Base-by-base conservation (phyloP, 164 flowering plant species). In the Vitis labrusca region DNA sequence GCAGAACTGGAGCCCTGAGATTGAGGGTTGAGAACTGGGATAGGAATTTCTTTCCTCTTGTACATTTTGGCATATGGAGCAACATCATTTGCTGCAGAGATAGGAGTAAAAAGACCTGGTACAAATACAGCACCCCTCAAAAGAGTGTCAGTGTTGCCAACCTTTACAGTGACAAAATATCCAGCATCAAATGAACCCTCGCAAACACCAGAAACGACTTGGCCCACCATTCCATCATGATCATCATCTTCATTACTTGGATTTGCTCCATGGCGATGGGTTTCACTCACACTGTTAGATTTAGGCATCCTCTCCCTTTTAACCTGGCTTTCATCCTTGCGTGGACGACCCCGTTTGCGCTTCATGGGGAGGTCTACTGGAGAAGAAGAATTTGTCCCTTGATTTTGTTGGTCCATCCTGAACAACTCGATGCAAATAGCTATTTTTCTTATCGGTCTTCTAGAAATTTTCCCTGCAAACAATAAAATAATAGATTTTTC, bases 331-430 rank as follows among this genome's bases (percentile, higher is more conserved):
- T 76, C 77, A 71, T 83, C 84, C 71, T 84, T 85, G 2, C 85
- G 81, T n/a, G 89, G 89, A 12, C 84, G 85, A 9, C 89, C 89
- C 10, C 87, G 84, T 66, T 73, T 85, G n/a, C 85, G 77, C 71
- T 80, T 85, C 71, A 63, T 15, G 0, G 80, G 79, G 9, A n/a
- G 60, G 17, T 78, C 80, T 64, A 64, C 53, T 47, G 77, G 50
- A 52, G 76, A 50, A 60, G 68, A 44, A 50, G 65, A n/a, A 17
- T 14, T 44, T 2, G 63, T n/a, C 13, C 69, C 78, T 65, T 66
- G 76, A 61, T 50, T 65, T 51, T 70, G 79, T 50, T 70, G 80
- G 67, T 47, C 73, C 86, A 83, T 80, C 53, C 61, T 70, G 53
- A 10, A 59, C 17, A 65, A 16, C 54, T 14, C 15, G 7, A 68